Evolutionary conservation across 257 asterid species (phyloP).

Genomic region (Solanum corneliomulleri): DNA sequence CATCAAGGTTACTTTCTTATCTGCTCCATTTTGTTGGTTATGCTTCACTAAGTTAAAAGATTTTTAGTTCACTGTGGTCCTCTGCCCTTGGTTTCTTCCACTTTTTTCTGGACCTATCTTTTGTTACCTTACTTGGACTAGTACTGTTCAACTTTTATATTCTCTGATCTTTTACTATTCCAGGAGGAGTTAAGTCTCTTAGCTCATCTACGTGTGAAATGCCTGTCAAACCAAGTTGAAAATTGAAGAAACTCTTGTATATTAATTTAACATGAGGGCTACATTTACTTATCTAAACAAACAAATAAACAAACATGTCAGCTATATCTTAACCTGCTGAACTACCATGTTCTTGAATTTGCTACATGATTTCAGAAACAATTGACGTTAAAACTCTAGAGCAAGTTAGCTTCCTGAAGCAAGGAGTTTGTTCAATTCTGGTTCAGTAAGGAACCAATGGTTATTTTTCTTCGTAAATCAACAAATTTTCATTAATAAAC

Average conservation of each 20-base stretch:
- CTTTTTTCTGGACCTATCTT: not conserved
- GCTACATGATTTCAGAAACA: not conserved
- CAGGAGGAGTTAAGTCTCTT: not conserved
- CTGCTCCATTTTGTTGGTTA: not conserved
- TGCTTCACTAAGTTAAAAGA: not conserved
- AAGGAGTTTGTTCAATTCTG: not conserved
- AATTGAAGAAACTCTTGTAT: not conserved
- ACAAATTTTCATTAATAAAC: not conserved
- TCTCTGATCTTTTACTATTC: not conserved
- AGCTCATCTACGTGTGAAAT: not conserved
- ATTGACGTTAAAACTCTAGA: not conserved
- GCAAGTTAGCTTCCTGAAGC: not conserved
- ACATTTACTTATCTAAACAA: not conserved
- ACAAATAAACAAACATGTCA: not conserved
- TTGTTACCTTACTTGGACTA: not conserved
- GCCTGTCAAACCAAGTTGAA: not conserved
- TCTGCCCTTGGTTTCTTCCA: not conserved
- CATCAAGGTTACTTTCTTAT: slow-evolving; percentile 34
- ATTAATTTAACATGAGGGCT: not conserved
- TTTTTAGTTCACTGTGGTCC: not conserved
- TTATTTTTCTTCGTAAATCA: not conserved
- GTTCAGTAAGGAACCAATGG: not conserved
- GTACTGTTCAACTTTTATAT: not conserved
- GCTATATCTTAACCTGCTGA: not conserved
- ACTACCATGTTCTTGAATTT: not conserved